Evolutionary conservation across 2,329 filamentous ascomycete genomes (phyloP), one percentile per base, ranked within the genome.

Genomic region (Knoxdaviesia proteae): DNA sequence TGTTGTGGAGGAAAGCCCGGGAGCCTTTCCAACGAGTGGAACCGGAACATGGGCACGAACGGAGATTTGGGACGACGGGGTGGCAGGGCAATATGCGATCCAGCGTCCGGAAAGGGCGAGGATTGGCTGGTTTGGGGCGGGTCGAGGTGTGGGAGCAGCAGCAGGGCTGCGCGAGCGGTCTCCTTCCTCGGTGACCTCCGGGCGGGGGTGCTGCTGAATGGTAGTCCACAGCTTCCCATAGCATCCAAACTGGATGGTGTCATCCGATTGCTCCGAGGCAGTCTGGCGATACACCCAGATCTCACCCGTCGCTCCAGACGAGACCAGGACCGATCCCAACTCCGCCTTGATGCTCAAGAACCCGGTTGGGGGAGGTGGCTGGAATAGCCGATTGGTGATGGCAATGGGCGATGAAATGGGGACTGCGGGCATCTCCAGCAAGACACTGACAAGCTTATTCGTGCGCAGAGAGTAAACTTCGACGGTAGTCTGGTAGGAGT

Each of bases 191-290:
- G 60, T 50, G 31, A 61, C 55, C 32, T 71, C 65, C 30, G 62
- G 62, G 45, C 66, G 65, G 11, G 63, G 58, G 32, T 63, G 61
- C 49, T 75, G 70, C 53, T 90, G 83, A 32, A 94, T 64, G 38
- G 77, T 78, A 1, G 90, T 94, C 90, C 90, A 98, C 11, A 92
- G 63, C 60, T 98, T 98, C 20, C 80, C 87, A 44, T 90, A 66
- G 52, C 86, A 94, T 35, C 59, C 64, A 55, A 69, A 78, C 10
- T 58, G 54, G 38, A 61, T 49, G 29, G 60, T 60, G 1, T 57
- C 53, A 29, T 69, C 68, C 39, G 61, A 58, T 1, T 58, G 53
- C 43, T 59, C 54, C 7, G 32, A 39, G 9, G 29, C 34, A 6
- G 64, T 55, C 47, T 76, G 70, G 6, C 67, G 62, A 51, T 71